Conservation (phyloP, 805 yeast genomes). For the Ogataea populi-albae region DNA sequence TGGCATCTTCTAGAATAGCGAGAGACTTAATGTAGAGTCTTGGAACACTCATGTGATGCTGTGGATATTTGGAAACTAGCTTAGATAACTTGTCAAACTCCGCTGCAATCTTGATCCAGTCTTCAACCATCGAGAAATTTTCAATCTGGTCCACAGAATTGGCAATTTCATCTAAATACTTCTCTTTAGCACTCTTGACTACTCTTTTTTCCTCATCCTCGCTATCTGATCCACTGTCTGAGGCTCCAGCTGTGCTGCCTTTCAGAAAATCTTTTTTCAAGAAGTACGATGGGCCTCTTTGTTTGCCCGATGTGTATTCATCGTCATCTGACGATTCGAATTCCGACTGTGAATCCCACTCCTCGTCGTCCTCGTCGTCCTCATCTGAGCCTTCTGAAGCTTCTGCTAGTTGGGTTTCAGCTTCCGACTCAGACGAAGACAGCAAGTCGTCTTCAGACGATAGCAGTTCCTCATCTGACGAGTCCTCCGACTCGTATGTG, state of each 20-base stretch:
- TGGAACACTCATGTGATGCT: slow-evolving; percentile 77
- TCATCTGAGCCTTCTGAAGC: slow-evolving; percentile 30
- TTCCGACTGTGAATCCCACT: slow-evolving; percentile 42
- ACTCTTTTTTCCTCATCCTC: slow-evolving; percentile 74
- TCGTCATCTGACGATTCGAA: slow-evolving; percentile 49
- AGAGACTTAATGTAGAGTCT: slow-evolving; percentile 64
- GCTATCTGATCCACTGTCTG: slow-evolving; percentile 38
- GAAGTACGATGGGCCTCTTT: slow-evolving; percentile 53
- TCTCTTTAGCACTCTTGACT: slow-evolving; percentile 91
- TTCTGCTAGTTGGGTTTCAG: slow-evolving; percentile 26
- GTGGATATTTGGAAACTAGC: slow-evolving; percentile 62
- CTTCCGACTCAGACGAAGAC: slow-evolving; percentile 34
- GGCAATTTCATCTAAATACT: slow-evolving; percentile 83
- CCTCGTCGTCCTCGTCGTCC: slow-evolving; percentile 40
- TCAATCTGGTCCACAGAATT: slow-evolving; percentile 64
- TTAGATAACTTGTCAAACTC: slow-evolving; percentile 80
- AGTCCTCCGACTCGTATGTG: slow-evolving; percentile 48
- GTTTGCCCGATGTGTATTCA: slow-evolving; percentile 28
- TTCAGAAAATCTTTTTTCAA: slow-evolving; percentile 49
- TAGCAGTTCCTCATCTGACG: slow-evolving; percentile 51
- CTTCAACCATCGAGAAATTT: slow-evolving; percentile 62
- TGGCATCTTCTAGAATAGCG: slow-evolving; percentile 68
- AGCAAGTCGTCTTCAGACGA: slow-evolving; percentile 63
- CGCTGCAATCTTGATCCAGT: slow-evolving; percentile 71
- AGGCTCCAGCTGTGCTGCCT: slow-evolving; percentile 32